phyloP scores from a whole-genome alignment of 495 filamentous ascomycete genomes.

The Penicillium diatomitis region DNA sequence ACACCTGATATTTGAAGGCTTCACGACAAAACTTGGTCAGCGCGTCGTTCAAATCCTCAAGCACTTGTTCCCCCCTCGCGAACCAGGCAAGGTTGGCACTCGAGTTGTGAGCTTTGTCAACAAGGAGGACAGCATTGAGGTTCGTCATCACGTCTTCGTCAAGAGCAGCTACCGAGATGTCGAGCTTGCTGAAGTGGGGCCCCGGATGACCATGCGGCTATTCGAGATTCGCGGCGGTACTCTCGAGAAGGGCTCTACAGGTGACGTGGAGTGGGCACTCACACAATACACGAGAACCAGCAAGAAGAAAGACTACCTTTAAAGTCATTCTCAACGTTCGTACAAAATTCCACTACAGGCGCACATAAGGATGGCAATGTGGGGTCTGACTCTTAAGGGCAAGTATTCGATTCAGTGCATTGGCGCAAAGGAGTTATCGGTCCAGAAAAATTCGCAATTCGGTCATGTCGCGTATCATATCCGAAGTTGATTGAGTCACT shows the following conservation, averaged over 20 bases:
- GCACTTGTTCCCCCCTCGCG: constrained; percentile 88
- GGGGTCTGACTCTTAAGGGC: constrained; percentile 2
- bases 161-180: constrained; percentile 80
- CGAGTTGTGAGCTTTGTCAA: constrained; percentile 91
- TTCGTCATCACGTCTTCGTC: constrained; percentile 75
- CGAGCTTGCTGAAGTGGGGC: constrained; percentile 90
- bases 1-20: constrained; percentile 92
- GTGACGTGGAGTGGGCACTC: constrained; percentile 93
- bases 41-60: constrained; percentile 86
- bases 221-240: constrained; percentile 95
- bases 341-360: constrained; percentile 10
- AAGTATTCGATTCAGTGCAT: constrained; percentile 17
- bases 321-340: constrained; percentile 18
- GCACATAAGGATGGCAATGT: constrained; percentile 11
- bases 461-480: constrained; percentile 6
- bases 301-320: constrained; percentile 89
- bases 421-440: constrained; percentile 18
- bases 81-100: constrained; percentile 72
- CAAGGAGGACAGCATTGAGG: constrained; percentile 87
- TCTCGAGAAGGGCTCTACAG: constrained; percentile 79
- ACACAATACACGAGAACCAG: constrained; percentile 91
- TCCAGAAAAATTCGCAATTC: constrained; percentile 11
- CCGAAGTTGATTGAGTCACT: constrained; percentile 1
- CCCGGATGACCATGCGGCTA: constrained; percentile 89
- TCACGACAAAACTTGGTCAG: constrained; percentile 71